Conservation (phyloP, 768 basidiomycete genomes). For the Russula sp. region DNA sequence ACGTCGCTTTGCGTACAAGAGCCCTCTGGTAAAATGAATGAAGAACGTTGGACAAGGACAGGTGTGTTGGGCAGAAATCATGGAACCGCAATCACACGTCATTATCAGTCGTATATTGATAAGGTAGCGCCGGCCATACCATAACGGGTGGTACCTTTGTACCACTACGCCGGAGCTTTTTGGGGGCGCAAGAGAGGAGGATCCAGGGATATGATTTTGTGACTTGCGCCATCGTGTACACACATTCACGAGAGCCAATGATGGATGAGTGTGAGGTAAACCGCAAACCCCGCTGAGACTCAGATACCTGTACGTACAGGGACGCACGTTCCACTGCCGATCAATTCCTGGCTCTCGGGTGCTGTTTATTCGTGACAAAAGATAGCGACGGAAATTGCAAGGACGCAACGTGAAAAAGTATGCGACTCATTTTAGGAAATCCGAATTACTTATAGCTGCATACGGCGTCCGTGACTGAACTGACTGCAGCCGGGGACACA, state of each 20-base stretch:
- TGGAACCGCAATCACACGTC: not conserved
- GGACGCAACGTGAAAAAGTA: not conserved
- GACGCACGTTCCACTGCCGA: not conserved
- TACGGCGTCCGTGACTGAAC: not conserved
- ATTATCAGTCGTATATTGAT: not conserved
- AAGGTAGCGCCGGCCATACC: not conserved
- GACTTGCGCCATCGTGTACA: not conserved
- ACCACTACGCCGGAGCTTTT: not conserved
- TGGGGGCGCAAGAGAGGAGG: not conserved
- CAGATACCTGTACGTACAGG: not conserved
- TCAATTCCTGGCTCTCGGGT: not conserved
- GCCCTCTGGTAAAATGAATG: too few relatives aligned
- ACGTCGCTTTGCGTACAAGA: too few relatives aligned
- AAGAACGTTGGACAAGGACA: not conserved
- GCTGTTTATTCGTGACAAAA: not conserved
- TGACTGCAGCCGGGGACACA: not conserved
- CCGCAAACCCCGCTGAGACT: not conserved
- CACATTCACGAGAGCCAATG: too few relatives aligned
- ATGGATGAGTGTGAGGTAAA: not conserved
- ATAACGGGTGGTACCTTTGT: slow-evolving; percentile 1
- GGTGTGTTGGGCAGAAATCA: not conserved
- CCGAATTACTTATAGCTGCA: too few relatives aligned
- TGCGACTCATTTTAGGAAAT: not conserved
- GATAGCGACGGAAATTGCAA: not conserved
- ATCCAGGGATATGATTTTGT: not conserved